A percentile compares a stretch with the other conserved stretches of the same genome.
Evolutionary conservation across 2,329 filamentous ascomycete species (phyloP).

Genomic region (Diaporthe sp.): DNA sequence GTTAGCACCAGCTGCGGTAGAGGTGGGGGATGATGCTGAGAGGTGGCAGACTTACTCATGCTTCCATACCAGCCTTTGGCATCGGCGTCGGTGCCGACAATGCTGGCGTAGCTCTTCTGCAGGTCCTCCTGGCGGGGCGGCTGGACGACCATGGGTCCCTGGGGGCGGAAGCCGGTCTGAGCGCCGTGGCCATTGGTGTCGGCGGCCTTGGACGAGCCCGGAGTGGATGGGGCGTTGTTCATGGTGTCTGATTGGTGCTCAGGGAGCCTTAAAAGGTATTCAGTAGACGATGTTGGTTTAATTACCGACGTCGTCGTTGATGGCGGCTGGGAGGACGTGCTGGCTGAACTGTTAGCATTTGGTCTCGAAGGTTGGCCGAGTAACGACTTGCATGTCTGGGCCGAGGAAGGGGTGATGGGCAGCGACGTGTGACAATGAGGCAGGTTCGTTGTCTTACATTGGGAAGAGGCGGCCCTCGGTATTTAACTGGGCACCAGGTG

Average conservation of each 20-base stretch:
- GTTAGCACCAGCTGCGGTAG: not conserved
- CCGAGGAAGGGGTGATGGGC: too few species aligned
- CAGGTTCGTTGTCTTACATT: not conserved
- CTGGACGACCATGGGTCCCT: constrained; percentile 76
- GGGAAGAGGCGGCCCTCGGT: not conserved
- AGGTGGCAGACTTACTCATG: constrained; percentile 73
- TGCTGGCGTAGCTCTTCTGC: constrained; percentile 81
- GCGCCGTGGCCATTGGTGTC: constrained; percentile 41
- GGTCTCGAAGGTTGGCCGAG: not conserved
- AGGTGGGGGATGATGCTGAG: not conserved
- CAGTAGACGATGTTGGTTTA: not conserved
- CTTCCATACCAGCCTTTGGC: constrained; percentile 89
- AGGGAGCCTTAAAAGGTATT: not conserved
- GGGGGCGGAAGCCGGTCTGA: constrained; percentile 60
- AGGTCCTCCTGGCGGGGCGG: constrained; percentile 87
- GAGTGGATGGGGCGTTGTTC: constrained; percentile 18
- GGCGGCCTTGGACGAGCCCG: constrained; percentile 42
- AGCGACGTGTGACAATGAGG: not conserved
- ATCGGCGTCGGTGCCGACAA: constrained; percentile 74
- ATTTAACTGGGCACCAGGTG: not conserved
- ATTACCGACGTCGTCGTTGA: not conserved
- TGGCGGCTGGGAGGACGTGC: not conserved
- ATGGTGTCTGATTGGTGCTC: constrained; percentile 17
- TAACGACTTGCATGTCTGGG: not conserved
- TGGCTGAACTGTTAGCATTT: constrained; percentile 9